phyloP scores from a whole-genome alignment of 371 early-diverging fungal species.

The Umbelopsis sp. region DNA sequence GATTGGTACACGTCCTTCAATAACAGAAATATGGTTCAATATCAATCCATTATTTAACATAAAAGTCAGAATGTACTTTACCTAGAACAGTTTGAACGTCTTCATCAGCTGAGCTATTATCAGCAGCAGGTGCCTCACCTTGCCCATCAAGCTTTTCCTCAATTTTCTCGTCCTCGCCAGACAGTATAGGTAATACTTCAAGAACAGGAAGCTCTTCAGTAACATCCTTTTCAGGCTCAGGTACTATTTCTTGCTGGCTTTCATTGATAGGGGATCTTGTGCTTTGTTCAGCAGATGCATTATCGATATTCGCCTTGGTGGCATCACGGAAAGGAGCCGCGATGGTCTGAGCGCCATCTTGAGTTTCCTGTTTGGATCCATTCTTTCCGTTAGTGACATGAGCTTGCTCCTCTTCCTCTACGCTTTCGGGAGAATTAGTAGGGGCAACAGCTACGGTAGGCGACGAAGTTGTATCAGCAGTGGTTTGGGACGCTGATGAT shows the following conservation, averaged over 20 bases:
- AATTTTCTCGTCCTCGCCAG: too few relatives aligned
- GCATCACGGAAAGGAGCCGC: slow-evolving; percentile 11
- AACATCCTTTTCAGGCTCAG: too few relatives aligned
- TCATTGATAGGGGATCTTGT: background rate
- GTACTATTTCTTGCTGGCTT: background rate
- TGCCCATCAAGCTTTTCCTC: too few relatives aligned
- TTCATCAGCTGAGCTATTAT: too few relatives aligned
- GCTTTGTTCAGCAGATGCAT: background rate
- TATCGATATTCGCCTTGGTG: background rate
- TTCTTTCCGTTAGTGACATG: background rate
- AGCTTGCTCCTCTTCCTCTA: background rate
- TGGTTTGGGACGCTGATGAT: background rate
- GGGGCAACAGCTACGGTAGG: background rate
- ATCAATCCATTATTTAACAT: too few relatives aligned
- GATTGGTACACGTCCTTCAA: too few relatives aligned
- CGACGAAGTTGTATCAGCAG: background rate
- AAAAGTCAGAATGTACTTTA: too few relatives aligned
- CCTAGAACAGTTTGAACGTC: too few relatives aligned
- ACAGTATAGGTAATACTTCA: too few relatives aligned
- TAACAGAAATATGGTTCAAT: too few relatives aligned
- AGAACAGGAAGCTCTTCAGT: too few relatives aligned
- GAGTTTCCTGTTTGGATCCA: background rate
- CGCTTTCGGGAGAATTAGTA: background rate
- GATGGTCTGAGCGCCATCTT: slow-evolving; percentile 1
- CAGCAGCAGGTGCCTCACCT: too few relatives aligned